phyloP scores from a whole-genome alignment of 345 rosid species.

The Eutrema japonicum region DNA sequence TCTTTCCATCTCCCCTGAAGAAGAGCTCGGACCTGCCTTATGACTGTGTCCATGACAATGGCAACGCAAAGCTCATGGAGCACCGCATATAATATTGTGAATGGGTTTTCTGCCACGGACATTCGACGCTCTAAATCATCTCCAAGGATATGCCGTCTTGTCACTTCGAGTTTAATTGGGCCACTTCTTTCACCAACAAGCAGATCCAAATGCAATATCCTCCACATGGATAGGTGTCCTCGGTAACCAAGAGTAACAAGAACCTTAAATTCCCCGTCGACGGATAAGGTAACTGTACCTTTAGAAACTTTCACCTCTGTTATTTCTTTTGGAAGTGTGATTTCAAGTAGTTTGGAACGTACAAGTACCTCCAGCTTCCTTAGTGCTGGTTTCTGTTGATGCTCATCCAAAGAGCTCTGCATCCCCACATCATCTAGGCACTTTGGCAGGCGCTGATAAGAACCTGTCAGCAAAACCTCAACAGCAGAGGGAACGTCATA shows the following conservation, averaged over 20 bases:
- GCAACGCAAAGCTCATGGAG: slow-evolving; percentile 94
- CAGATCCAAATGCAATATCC: slow-evolving; percentile 94
- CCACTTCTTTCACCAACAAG: slow-evolving; percentile 97
- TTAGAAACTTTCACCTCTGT: slow-evolving; percentile 80
- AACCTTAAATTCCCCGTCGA: slow-evolving; percentile 91
- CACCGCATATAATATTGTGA: slow-evolving; percentile 67
- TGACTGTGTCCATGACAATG: slow-evolving; percentile 91
- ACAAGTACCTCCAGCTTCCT: slow-evolving; percentile 88
- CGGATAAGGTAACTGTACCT: slow-evolving; percentile 80
- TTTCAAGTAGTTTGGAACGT: slow-evolving; percentile 88
- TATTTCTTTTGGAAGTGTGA: slow-evolving; percentile 78
- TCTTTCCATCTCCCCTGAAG: slow-evolving; percentile 97
- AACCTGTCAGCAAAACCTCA: slow-evolving; percentile 84
- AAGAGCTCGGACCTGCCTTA: slow-evolving; percentile 88
- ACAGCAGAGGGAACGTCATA: slow-evolving; percentile 97
- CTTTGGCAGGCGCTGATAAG: slow-evolving; percentile 88
- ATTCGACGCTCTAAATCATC: slow-evolving; percentile 98
- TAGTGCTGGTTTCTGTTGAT: slow-evolving; percentile 83
- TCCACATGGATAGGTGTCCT: slow-evolving; percentile 93
- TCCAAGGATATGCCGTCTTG: slow-evolving; percentile 77
- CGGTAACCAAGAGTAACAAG: slow-evolving; percentile 98
- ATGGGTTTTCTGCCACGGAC: slow-evolving; percentile 90
- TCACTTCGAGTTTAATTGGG: slow-evolving; percentile 69
- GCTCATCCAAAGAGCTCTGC: slow-evolving; percentile 71
- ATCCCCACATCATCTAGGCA: slow-evolving; percentile 89